A percentile compares a stretch with the other conserved stretches of the same genome.
Evolutionary conservation across 106 monocot genomes (phyloP).

Genomic region (Dioscorea dumetorum): DNA sequence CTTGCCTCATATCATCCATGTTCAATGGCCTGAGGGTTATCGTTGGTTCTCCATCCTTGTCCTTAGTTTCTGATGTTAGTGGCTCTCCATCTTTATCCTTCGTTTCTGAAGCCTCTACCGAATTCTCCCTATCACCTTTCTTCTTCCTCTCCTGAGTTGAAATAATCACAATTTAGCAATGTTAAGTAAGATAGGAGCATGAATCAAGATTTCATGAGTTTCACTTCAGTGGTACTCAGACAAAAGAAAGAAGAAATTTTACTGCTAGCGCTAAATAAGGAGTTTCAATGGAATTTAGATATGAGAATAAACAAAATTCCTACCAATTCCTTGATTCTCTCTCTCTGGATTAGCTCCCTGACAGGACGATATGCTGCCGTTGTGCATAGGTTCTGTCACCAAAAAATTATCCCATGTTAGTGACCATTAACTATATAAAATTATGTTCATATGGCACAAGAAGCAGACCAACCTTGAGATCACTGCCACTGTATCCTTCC

Average conservation of each 20-base stretch:
- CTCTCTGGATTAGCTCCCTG: slow-evolving; percentile 12
- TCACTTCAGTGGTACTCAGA: too few relatives aligned
- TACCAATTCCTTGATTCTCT: slow-evolving; percentile 34
- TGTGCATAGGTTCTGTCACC: slow-evolving; percentile 7
- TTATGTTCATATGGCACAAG: background rate
- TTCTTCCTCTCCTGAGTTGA: slow-evolving; percentile 27
- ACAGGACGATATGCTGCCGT: slow-evolving; percentile 15
- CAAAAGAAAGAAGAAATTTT: too few relatives aligned
- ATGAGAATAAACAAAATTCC: background rate
- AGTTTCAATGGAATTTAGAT: too few relatives aligned
- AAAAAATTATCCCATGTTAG: background rate
- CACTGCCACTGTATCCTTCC: slow-evolving; percentile 25
- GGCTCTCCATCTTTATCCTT: background rate
- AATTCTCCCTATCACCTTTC: slow-evolving; percentile 14
- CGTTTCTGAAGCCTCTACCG: slow-evolving; percentile 7
- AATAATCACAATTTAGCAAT: background rate
- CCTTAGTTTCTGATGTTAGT: background rate
- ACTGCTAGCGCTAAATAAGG: too few relatives aligned
- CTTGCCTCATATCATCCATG: slow-evolving; percentile 59
- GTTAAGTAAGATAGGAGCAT: background rate
- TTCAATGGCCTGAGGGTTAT: slow-evolving; percentile 47
- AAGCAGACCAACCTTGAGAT: slow-evolving; percentile 19
- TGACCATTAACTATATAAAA: background rate
- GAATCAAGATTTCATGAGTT: background rate
- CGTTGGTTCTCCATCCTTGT: slow-evolving; percentile 7